Evolutionary conservation across 108 stramenopile species (phyloP).

Genomic region (Nitzschia inconspicua): DNA sequence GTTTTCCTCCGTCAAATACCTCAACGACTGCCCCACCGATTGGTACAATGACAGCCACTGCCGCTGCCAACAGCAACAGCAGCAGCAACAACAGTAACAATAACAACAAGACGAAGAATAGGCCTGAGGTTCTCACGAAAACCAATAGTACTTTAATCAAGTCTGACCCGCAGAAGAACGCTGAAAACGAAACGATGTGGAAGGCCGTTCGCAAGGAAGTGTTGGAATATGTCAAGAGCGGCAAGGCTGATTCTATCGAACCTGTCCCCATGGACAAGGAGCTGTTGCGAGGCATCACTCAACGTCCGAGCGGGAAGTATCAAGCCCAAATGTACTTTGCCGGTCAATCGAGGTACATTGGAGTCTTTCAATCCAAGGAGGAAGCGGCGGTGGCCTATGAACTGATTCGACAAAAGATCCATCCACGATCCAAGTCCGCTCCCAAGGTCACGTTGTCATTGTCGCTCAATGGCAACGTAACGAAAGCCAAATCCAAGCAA

Average conservation of each 20-base stretch:
- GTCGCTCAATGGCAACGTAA: too few species aligned
- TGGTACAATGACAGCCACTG: not conserved
- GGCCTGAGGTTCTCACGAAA: not conserved
- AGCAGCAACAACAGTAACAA: not conserved
- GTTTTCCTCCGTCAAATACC: not conserved
- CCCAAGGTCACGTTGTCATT: too few species aligned
- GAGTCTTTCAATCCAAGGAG: slow-evolving; percentile 60
- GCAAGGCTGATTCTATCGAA: slow-evolving; percentile 16
- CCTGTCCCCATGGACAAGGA: slow-evolving; percentile 14
- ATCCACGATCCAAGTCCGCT: too few species aligned
- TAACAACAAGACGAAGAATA: not conserved
- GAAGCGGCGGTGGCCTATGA: slow-evolving; percentile 65
- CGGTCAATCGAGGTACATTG: slow-evolving; percentile 67
- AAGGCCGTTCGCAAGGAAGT: slow-evolving; percentile 1
- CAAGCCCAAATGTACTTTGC: slow-evolving; percentile 77
- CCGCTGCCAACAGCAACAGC: not conserved
- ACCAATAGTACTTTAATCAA: not conserved
- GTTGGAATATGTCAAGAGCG: slow-evolving; percentile 4
- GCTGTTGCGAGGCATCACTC: slow-evolving; percentile 50
- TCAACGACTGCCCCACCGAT: not conserved
- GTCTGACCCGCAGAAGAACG: not conserved
- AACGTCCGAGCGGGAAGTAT: slow-evolving; percentile 47
- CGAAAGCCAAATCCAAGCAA: too few species aligned
- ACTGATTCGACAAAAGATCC: slow-evolving; percentile 47
- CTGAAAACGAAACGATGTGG: slow-evolving; percentile 1